These are phyloP conservation scores for Aspergillus nomiae DNA, from an alignment of 2,329 filamentous ascomycete genomes.

Conservation along the genomic window DNA sequence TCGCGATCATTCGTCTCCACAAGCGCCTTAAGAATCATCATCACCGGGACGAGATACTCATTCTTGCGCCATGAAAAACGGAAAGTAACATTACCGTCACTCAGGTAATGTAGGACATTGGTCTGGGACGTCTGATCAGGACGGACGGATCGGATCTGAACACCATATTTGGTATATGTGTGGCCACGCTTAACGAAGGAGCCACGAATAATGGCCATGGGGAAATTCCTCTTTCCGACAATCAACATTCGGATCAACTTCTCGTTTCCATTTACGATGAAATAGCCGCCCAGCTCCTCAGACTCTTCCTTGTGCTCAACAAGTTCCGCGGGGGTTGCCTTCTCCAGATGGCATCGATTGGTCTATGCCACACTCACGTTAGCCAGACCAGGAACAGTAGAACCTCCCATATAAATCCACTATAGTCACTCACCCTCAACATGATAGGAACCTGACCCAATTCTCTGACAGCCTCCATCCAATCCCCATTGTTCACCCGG, in stretches of 20 bases:
- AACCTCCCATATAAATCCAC: neutral
- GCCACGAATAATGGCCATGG: conserved; percentile 87
- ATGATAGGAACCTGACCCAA: conserved; percentile 90
- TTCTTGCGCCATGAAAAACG: conserved; percentile 97
- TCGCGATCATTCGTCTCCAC: conserved; percentile 95
- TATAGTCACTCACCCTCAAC: conserved; percentile 67
- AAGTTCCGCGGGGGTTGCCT: conserved; percentile 77
- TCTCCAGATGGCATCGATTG: conserved; percentile 86
- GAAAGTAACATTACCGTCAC: conserved; percentile 94
- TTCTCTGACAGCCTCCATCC: conserved; percentile 79
- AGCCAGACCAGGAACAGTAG: neutral
- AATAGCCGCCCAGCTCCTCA: conserved; percentile 95
- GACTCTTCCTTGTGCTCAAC: conserved; percentile 91
- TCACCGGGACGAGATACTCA: conserved; percentile 90
- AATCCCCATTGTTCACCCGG: conserved; percentile 81
- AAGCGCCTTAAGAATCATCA: conserved; percentile 96
- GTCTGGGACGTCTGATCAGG: conserved; percentile 99
- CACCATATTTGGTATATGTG: conserved; percentile 85
- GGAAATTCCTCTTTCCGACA: conserved; percentile 88
- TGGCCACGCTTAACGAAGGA: conserved; percentile 87
- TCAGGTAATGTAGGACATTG: conserved; percentile 94
- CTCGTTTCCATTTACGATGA: conserved; percentile 96
- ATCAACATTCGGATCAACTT: conserved; percentile 93
- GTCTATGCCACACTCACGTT: conserved; percentile 56
- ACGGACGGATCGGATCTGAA: conserved; percentile 87